A percentile compares a stretch with the other conserved stretches of the same genome.
phyloP scores from a whole-genome alignment of 2,329 filamentous ascomycete genomes.

The Scedosporium apiospermum region DNA sequence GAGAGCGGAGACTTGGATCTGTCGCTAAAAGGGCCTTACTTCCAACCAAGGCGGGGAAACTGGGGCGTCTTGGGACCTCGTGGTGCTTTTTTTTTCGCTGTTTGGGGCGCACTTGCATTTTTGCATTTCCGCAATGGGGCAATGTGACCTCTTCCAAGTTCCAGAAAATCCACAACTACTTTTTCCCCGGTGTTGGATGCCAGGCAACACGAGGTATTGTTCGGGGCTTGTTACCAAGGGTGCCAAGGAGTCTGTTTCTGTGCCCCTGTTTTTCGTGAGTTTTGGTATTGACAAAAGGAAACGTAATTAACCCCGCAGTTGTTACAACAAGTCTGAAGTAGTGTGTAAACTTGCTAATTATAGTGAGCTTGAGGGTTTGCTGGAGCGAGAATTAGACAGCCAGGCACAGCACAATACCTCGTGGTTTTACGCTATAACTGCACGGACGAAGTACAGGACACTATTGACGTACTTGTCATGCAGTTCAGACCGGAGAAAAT shows the following conservation, averaged over 20 bases:
- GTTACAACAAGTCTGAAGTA: not conserved
- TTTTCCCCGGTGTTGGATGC: not conserved
- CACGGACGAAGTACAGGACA: too few species aligned
- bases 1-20: not conserved
- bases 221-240: not conserved
- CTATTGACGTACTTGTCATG: too few species aligned
- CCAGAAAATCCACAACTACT: not conserved
- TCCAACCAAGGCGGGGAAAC: not conserved
- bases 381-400: too few species aligned
- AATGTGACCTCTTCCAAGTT: not conserved
- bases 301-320: not conserved
- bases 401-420: too few species aligned
- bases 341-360: not conserved
- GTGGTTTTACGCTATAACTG: too few species aligned
- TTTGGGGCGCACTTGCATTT: not conserved
- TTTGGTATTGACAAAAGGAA: conserved; percentile 1
- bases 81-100: not conserved
- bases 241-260: not conserved
- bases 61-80: not conserved
- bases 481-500: too few species aligned
- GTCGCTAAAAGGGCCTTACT: not conserved
- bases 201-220: not conserved
- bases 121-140: not conserved
- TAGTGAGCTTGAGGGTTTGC: not conserved
- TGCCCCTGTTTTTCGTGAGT: not conserved